Percentiles rank a stretch among this genome's conserved stretches.
These are phyloP conservation scores for Casuarina glauca DNA, from an alignment of 306 rosid genomes.

Conservation along the genomic window DNA sequence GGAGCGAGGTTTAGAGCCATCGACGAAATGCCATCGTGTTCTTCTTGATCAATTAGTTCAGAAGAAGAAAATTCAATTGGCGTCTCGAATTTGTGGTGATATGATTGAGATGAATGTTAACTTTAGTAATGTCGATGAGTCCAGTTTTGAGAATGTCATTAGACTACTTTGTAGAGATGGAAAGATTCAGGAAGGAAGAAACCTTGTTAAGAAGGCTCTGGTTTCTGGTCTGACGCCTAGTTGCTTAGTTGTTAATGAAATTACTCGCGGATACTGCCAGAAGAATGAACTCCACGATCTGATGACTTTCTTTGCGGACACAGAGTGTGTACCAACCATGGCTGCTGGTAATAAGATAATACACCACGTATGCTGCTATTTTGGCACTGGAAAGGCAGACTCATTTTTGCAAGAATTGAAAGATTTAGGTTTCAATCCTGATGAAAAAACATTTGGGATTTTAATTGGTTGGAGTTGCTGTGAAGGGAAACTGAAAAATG, in stretches of 20 bases:
- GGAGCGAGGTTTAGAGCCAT: conserved; percentile 40
- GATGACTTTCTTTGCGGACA: conserved; percentile 68
- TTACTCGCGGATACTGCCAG: conserved; percentile 81
- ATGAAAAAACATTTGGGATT: conserved; percentile 79
- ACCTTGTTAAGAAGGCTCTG: conserved; percentile 61
- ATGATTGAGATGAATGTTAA: conserved; percentile 43
- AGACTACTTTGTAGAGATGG: conserved; percentile 62
- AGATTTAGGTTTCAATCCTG: conserved; percentile 56
- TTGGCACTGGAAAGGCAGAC: conserved; percentile 57
- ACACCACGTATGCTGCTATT: conserved; percentile 52
- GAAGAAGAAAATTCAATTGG: conserved; percentile 46
- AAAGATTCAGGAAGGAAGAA: conserved; percentile 72
- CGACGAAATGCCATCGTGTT: conserved; percentile 38
- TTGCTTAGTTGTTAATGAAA: conserved; percentile 51
- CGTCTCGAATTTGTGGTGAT: conserved; percentile 46
- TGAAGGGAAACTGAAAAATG: conserved; percentile 54
- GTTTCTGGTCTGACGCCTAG: conserved; percentile 42
- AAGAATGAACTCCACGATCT: conserved; percentile 78
- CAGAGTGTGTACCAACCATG: conserved; percentile 51
- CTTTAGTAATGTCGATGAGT: conserved; percentile 44
- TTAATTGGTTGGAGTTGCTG: conserved; percentile 82
- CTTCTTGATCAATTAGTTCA: conserved; percentile 53
- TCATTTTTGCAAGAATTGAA: conserved; percentile 53
- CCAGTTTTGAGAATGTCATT: conserved; percentile 52
- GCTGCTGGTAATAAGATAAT: conserved; percentile 65